A percentile compares a stretch with the other conserved stretches of the same genome.
Evolutionary conservation across 306 rosid species (phyloP).

Genomic region (Cajanus cajan): DNA sequence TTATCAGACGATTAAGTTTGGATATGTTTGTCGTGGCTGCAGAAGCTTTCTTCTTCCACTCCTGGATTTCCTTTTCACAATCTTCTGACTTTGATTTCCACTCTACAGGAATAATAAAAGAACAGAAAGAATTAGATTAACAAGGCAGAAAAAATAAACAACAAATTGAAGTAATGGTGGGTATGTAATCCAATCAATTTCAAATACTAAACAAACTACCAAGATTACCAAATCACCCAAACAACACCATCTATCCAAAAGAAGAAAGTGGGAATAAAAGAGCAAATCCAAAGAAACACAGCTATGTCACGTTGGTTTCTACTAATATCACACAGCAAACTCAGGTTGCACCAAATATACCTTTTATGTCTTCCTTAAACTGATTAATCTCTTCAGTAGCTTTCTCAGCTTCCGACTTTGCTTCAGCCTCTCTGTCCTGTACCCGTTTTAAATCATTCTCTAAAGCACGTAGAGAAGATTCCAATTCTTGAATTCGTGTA

Average conservation of each 20-base stretch:
- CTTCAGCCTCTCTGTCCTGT: slow-evolving; percentile 71
- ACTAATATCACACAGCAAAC: neutral
- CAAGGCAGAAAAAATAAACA: neutral
- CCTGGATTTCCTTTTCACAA: slow-evolving; percentile 93
- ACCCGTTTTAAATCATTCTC: slow-evolving; percentile 63
- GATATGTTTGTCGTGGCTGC: slow-evolving; percentile 79
- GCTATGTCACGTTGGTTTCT: neutral
- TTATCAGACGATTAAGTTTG: slow-evolving; percentile 84
- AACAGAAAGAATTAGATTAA: slow-evolving; percentile 23
- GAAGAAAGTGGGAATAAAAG: neutral
- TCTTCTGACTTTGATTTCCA: slow-evolving; percentile 93
- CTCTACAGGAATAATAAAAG: slow-evolving; percentile 41
- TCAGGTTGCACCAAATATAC: slow-evolving; percentile 44
- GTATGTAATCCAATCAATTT: slow-evolving; percentile 18
- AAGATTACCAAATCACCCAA: slow-evolving; percentile 20
- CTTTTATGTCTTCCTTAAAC: slow-evolving; percentile 69
- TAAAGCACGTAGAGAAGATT: slow-evolving; percentile 60
- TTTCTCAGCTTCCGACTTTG: slow-evolving; percentile 65
- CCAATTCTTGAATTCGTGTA: slow-evolving; percentile 67
- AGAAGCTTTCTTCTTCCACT: slow-evolving; percentile 91
- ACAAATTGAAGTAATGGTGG: slow-evolving; percentile 4
- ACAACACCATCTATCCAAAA: neutral
- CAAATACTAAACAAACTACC: slow-evolving; percentile 20
- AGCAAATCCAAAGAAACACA: neutral
- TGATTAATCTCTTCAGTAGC: slow-evolving; percentile 60